These are phyloP conservation scores for Mortierella sp. DNA, from an alignment of 371 early-diverging fungal species.

Conservation along the genomic window DNA sequence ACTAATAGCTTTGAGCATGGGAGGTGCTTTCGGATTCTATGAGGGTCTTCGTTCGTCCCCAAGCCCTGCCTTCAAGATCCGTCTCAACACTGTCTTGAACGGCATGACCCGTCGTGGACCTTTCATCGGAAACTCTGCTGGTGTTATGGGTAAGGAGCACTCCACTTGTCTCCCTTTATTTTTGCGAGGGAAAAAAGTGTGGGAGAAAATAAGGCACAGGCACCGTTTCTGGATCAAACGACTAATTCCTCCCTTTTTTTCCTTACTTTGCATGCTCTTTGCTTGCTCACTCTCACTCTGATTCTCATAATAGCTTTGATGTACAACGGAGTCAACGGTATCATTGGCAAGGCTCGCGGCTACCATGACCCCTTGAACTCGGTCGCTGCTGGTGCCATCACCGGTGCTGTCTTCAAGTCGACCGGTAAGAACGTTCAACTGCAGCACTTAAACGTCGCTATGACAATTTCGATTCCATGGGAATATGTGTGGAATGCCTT, in stretches of 20 bases:
- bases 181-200: neutral
- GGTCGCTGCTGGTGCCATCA: constrained; percentile 80
- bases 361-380: constrained; percentile 77
- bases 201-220: neutral
- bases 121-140: constrained; percentile 88
- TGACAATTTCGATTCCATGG: neutral
- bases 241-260: neutral
- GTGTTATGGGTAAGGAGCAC: constrained; percentile 72
- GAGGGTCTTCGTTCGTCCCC: constrained; percentile 81
- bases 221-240: neutral
- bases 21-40: constrained; percentile 86
- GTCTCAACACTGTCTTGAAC: constrained; percentile 88
- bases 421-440: constrained; percentile 54
- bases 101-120: constrained; percentile 90
- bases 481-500: neutral
- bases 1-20: constrained; percentile 70
- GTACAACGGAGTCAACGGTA: constrained; percentile 83
- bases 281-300: neutral
- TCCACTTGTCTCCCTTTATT: neutral
- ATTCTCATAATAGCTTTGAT: constrained; percentile 71
- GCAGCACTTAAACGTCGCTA: neutral
- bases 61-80: constrained; percentile 78
- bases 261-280: neutral
- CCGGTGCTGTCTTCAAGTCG: constrained; percentile 86
- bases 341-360: constrained; percentile 76